Base-by-base conservation (phyloP, 257 asterid genomes). In the Leptodermis oblonga region DNA sequence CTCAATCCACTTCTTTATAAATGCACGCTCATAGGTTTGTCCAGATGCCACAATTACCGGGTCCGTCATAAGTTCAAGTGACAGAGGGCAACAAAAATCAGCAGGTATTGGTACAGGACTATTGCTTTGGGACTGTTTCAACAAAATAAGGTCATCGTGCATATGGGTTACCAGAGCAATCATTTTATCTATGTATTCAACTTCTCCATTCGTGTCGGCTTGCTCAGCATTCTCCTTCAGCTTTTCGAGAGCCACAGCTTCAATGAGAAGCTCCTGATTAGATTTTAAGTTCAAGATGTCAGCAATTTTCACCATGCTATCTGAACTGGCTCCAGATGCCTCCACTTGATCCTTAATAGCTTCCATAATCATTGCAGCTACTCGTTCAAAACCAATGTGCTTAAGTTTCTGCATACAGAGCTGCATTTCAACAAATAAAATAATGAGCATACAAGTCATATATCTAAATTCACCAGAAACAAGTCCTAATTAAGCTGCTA, bases 31-130 rank as follows among this genome's bases (percentile, higher is more conserved):
- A 66, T 73, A 80, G 18, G 84, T 80, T 70, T 80, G 81, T 70
- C 84, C 84, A 37, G 84, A 69, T 68, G 81, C 62, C 63, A 80
- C 81, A 65, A 76, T 80, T 33, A 76, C 81, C 5, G 84, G 81
- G 69, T 80, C 84, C 8, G 76, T 76, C 84, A 80, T 76, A 73
- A 80, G 80, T 65, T 76, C 84, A 53, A 80, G 79, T 22, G 84
- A 80, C 63, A 76, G 71, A 45, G 84, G 81, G 54, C 84, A 80
- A 23, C 83, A 79, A 48, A 75, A 79, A 70, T 79, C 83, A 23
- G 80, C 63, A 63, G 83, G 83, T 68, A 79, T 79, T 4, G 76
- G 58, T 42, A 76, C 84, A 76, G 71, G 78, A 39, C 76, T 76
- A 67, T 65, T 73, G 76, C 74, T 80, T 72, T 73, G 74, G 23